A percentile compares a stretch with the other conserved stretches of the same genome.
Conservation (phyloP, 805 yeast species). For the Wickerhamomyces kurtzmanii region DNA sequence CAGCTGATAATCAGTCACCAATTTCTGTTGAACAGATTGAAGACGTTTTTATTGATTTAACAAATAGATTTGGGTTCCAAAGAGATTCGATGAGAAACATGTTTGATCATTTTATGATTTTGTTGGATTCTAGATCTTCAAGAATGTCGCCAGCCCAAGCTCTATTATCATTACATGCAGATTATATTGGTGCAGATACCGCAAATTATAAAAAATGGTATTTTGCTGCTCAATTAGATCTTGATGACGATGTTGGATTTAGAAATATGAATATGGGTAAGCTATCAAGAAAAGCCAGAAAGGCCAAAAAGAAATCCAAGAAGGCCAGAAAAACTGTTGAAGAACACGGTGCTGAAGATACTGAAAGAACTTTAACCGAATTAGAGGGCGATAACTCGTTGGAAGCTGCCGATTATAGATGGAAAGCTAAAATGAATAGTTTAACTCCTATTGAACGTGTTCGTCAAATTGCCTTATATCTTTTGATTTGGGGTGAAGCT, state of each 20-base stretch:
- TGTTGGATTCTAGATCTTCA: slow-evolving; percentile 74
- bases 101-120: slow-evolving; percentile 81
- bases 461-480: slow-evolving; percentile 66
- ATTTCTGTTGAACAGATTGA: slow-evolving; percentile 78
- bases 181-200: slow-evolving; percentile 80
- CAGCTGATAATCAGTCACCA: slow-evolving; percentile 90
- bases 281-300: slow-evolving; percentile 69
- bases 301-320: slow-evolving; percentile 72
- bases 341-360: slow-evolving; percentile 52
- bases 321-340: slow-evolving; percentile 64
- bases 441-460: slow-evolving; percentile 71
- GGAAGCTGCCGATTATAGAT: slow-evolving; percentile 73
- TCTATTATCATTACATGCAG: slow-evolving; percentile 72
- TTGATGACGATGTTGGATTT: slow-evolving; percentile 79
- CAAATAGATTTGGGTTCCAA: slow-evolving; percentile 83
- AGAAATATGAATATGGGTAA: slow-evolving; percentile 74
- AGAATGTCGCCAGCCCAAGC: slow-evolving; percentile 91
- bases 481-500: slow-evolving; percentile 84
- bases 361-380: slow-evolving; percentile 49
- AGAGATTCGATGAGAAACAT: slow-evolving; percentile 89
- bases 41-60: slow-evolving; percentile 74
- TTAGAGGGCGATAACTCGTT: slow-evolving; percentile 79
- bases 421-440: slow-evolving; percentile 74
- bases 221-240: slow-evolving; percentile 80
- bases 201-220: slow-evolving; percentile 85